phyloP scores from a whole-genome alignment of 257 asterid species.

The Gynochthodes officinalis region DNA sequence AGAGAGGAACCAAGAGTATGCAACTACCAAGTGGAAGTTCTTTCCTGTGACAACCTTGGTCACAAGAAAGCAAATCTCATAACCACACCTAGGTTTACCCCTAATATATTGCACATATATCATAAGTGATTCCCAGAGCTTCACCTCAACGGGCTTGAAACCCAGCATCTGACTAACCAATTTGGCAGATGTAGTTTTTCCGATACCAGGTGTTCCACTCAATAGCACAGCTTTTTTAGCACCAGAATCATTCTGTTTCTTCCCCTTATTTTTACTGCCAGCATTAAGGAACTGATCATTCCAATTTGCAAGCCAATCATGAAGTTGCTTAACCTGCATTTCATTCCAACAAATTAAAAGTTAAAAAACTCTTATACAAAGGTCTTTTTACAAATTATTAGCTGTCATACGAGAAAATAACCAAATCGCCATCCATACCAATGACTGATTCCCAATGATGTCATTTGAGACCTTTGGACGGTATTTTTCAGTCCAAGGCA shows the following conservation, averaged over 20 bases:
- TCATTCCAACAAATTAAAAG: constrained; percentile 5
- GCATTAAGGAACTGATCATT: constrained; percentile 62
- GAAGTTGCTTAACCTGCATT: constrained; percentile 93
- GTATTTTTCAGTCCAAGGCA: constrained; percentile 92
- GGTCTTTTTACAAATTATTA: constrained; percentile 12
- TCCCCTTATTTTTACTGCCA: constrained; percentile 66
- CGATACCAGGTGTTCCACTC: constrained; percentile 97
- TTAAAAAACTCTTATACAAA: constrained; percentile 9
- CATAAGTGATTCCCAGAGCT: constrained; percentile 6
- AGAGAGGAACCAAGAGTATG: background rate
- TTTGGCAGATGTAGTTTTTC: constrained; percentile 94
- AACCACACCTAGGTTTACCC: background rate
- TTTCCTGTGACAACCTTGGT: background rate
- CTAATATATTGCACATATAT: constrained; percentile 1
- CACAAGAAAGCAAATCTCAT: background rate
- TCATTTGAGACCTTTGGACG: constrained; percentile 75
- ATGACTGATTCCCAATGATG: constrained; percentile 83
- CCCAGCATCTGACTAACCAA: constrained; percentile 93
- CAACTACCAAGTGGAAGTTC: background rate
- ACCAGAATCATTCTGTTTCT: constrained; percentile 77
- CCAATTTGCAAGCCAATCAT: constrained; percentile 88
- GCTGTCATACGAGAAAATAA: constrained; percentile 14
- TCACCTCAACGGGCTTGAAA: constrained; percentile 84
- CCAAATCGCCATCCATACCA: constrained; percentile 52
- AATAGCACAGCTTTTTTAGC: constrained; percentile 87